These are phyloP conservation scores for Verruconis gallopava DNA, from an alignment of 2,329 filamentous ascomycete genomes.

Conservation along the genomic window DNA sequence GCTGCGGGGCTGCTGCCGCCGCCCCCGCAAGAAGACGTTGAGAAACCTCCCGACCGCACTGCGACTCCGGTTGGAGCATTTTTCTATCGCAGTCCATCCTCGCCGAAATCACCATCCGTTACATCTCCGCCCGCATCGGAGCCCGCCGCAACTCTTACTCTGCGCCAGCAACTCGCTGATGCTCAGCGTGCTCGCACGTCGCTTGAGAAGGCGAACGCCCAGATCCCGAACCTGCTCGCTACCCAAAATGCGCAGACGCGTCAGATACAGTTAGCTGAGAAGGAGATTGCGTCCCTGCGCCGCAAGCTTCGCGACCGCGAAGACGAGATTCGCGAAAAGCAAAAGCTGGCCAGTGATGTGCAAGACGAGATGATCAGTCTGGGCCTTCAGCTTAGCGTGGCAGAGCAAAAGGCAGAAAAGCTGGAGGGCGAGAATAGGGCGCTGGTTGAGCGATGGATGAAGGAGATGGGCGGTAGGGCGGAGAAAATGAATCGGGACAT, in stretches of 20 bases:
- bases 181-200: constrained; percentile 7
- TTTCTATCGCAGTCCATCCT: neutral
- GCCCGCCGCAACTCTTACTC: neutral
- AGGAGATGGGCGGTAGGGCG: constrained; percentile 70
- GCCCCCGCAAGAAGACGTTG: neutral
- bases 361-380: constrained; percentile 88
- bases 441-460: constrained; percentile 84
- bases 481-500: constrained; percentile 61
- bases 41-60: neutral
- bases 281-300: constrained; percentile 48
- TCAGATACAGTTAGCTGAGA: constrained; percentile 11
- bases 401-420: constrained; percentile 60
- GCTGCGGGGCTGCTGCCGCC: no score
- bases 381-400: constrained; percentile 77
- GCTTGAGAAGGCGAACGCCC: constrained; percentile 5
- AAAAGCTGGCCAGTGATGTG: constrained; percentile 69
- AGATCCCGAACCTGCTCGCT: neutral
- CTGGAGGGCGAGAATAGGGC: constrained; percentile 76
- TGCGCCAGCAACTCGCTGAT: constrained; percentile 6
- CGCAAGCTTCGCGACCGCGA: constrained; percentile 66
- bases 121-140: neutral
- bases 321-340: constrained; percentile 74
- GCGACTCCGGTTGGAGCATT: neutral
- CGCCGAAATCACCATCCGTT: neutral
- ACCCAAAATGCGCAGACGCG: constrained; percentile 1